Percentiles rank a stretch among this genome's conserved stretches.
phyloP scores from a whole-genome alignment of 768 basidiomycete species.

The Hydnomerulius pinastri region DNA sequence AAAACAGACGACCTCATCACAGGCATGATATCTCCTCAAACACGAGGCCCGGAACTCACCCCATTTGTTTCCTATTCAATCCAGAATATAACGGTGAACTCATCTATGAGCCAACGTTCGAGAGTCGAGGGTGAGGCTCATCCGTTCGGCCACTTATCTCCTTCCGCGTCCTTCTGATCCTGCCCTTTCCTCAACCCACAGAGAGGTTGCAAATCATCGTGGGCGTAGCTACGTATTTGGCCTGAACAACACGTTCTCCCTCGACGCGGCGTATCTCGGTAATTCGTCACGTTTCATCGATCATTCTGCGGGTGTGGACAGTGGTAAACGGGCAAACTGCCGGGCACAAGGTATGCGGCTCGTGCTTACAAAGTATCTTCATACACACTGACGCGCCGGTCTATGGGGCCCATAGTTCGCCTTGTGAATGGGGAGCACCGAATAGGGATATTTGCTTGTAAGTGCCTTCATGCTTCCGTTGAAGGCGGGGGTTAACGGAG shows the following conservation, averaged over 20 bases:
- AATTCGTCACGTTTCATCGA: slow-evolving; percentile 74
- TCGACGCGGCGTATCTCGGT: slow-evolving; percentile 60
- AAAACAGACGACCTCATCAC: slow-evolving; percentile 48
- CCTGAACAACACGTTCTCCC: slow-evolving; percentile 44
- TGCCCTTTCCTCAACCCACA: slow-evolving; percentile 21
- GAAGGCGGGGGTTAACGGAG: not conserved
- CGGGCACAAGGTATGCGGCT: slow-evolving; percentile 42
- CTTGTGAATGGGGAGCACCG: slow-evolving; percentile 68
- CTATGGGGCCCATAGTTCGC: too few relatives aligned
- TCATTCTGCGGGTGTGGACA: slow-evolving; percentile 39
- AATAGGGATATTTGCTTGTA: slow-evolving; percentile 52
- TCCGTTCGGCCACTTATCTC: too few relatives aligned
- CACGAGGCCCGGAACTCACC: not conserved
- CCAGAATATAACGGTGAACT: slow-evolving; percentile 72
- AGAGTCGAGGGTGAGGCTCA: slow-evolving; percentile 52
- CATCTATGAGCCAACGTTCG: slow-evolving; percentile 48
- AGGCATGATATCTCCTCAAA: slow-evolving; percentile 27
- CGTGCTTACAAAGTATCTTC: not conserved
- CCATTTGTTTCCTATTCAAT: not conserved
- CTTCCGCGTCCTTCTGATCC: too few relatives aligned
- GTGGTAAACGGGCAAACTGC: slow-evolving; percentile 40
- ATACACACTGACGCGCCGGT: slow-evolving; percentile 3
- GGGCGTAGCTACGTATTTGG: slow-evolving; percentile 64
- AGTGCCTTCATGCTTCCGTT: not conserved
- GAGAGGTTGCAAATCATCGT: slow-evolving; percentile 47